phyloP scores from a whole-genome alignment of 768 basidiomycete genomes.

The Psilocybe cubensis region DNA sequence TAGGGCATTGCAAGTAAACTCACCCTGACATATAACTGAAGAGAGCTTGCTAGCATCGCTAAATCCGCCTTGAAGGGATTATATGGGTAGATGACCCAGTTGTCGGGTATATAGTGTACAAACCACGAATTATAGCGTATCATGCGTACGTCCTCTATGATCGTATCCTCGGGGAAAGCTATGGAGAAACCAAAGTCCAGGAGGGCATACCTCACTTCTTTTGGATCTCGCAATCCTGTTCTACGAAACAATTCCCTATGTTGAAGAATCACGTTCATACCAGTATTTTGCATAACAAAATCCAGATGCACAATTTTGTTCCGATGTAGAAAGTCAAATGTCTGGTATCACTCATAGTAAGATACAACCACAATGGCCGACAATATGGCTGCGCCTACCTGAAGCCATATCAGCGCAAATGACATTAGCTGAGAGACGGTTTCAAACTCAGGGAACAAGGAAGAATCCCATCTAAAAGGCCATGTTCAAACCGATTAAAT shows the following conservation, averaged over 20 bases:
- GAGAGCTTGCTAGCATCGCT: neutral
- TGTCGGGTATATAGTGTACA: neutral
- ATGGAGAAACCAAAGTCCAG: neutral
- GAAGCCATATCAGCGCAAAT: neutral
- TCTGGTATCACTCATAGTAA: neutral
- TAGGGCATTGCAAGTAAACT: neutral
- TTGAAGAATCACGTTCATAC: constrained; percentile 14
- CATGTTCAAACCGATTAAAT: neutral
- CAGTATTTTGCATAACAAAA: constrained; percentile 13
- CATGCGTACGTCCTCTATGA: neutral
- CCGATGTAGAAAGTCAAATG: constrained; percentile 19
- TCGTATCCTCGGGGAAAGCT: neutral
- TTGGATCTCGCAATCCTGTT: neutral
- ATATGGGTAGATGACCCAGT: neutral
- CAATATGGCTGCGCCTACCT: no score
- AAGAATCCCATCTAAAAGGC: constrained; percentile 3
- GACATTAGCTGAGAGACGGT: constrained; percentile 4
- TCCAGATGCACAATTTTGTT: constrained; percentile 17
- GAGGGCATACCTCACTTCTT: neutral
- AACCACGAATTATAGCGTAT: no score
- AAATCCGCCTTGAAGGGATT: constrained; percentile 2
- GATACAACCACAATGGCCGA: no score
- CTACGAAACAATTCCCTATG: neutral
- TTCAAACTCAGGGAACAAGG: neutral
- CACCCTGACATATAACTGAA: neutral